Percentiles rank a stretch among this genome's conserved stretches.
Evolutionary conservation across 208 protist species (phyloP).

Genomic region (Crithidia bombi): DNA sequence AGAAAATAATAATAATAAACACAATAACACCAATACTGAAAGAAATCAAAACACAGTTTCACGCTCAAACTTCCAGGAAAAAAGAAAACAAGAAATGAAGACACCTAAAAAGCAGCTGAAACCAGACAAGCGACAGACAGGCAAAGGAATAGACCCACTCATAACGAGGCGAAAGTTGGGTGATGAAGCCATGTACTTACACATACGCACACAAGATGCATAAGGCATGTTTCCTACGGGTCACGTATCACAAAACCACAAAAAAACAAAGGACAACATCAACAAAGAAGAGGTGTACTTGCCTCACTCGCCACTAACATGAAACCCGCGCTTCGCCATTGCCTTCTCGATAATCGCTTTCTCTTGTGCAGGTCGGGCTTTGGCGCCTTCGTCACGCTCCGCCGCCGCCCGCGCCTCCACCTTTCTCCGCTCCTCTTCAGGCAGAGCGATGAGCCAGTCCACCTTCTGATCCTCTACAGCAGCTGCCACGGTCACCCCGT

Average conservation of each 20-base stretch:
- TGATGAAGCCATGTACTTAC: no score
- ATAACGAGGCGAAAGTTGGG: no score
- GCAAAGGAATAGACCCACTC: no score
- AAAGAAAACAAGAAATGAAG: slow-evolving; percentile 12
- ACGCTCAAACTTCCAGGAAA: background rate
- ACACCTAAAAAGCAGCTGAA: background rate
- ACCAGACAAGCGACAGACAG: background rate
- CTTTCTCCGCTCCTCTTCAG: slow-evolving; percentile 35
- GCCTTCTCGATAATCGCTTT: slow-evolving; percentile 14
- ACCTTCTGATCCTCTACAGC: slow-evolving; percentile 49
- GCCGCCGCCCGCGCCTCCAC: slow-evolving; percentile 29
- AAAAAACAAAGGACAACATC: background rate
- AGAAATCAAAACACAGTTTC: no score
- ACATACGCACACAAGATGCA: no score
- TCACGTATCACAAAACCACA: background rate
- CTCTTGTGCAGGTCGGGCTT: slow-evolving; percentile 22
- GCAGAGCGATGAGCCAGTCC: slow-evolving; percentile 44
- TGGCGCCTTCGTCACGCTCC: slow-evolving; percentile 19
- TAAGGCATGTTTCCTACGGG: no score
- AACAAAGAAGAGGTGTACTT: no score
- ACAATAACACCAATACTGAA: no score
- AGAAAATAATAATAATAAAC: no score
- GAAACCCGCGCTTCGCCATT: slow-evolving; percentile 19
- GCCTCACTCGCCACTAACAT: background rate
- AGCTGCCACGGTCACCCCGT: slow-evolving; percentile 43